These are phyloP conservation scores for Apiospora marii DNA, from an alignment of 2,329 filamentous ascomycete species.

Conservation along the genomic window DNA sequence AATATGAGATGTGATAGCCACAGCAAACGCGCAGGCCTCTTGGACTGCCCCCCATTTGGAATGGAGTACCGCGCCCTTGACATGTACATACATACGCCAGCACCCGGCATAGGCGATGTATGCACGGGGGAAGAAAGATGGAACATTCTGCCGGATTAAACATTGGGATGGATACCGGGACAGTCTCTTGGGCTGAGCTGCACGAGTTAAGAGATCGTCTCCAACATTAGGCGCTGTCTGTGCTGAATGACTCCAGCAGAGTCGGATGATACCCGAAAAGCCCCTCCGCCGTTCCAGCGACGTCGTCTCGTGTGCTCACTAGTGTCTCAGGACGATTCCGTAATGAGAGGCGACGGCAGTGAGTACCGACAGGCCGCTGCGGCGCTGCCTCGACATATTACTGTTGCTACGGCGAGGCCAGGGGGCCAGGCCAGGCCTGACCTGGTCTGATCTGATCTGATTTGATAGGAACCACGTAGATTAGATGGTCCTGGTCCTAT, in stretches of 20 bases:
- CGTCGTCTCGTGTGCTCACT: conserved; percentile 9
- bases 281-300: background rate
- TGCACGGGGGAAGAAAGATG: background rate
- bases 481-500: background rate
- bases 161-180: background rate
- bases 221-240: background rate
- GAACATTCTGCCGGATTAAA: background rate
- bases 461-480: background rate
- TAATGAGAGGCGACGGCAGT: background rate
- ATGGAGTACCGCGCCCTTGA: background rate
- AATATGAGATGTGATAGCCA: conserved; percentile 13
- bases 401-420: background rate
- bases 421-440: background rate
- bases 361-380: background rate
- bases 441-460: background rate
- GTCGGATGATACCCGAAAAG: background rate
- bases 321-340: conserved; percentile 15
- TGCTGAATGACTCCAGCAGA: conserved; percentile 3
- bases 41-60: background rate
- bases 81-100: background rate
- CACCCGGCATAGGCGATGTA: background rate
- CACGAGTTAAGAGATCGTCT: background rate
- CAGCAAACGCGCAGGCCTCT: background rate
- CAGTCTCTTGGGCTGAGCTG: background rate
- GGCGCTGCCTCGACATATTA: background rate